Evolutionary conservation across 2,329 filamentous ascomycete species (phyloP).

Genomic region (Thelonectria olida): DNA sequence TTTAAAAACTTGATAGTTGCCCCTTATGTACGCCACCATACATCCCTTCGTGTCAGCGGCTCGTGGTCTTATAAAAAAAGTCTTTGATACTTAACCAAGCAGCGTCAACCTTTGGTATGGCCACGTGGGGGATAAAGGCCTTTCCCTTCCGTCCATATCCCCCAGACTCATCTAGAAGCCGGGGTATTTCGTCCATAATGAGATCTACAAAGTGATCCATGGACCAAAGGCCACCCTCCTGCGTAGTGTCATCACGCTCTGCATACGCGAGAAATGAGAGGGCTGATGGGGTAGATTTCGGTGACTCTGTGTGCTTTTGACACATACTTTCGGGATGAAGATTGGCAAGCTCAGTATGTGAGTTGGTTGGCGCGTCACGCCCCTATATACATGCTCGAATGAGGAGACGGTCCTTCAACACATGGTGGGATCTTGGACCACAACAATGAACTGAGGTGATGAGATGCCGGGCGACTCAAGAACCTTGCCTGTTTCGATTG

Average conservation of each 20-base stretch:
- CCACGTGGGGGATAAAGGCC: constrained; percentile 32
- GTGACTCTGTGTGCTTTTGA: neutral
- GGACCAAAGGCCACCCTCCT: too few relatives aligned
- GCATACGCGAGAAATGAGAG: constrained; percentile 18
- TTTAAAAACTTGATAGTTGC: too few relatives aligned
- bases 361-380: neutral
- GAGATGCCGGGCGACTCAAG: constrained; percentile 26
- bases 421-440: constrained; percentile 36
- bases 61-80: too few relatives aligned
- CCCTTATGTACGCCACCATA: too few relatives aligned
- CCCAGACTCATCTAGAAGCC: constrained; percentile 30
- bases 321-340: constrained; percentile 22
- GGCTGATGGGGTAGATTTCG: neutral
- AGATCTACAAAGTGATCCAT: constrained; percentile 33
- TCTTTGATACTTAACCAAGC: too few relatives aligned
- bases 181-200: constrained; percentile 32
- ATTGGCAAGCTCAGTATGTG: constrained; percentile 30
- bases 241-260: neutral
- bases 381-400: constrained; percentile 28
- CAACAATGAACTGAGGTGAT: constrained; percentile 30
- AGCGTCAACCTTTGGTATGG: constrained; percentile 17
- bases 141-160: constrained; percentile 33
- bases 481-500: constrained; percentile 26
- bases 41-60: too few relatives aligned
- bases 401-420: constrained; percentile 29